Evolutionary conservation across 257 asterid genomes (phyloP).

Genomic region (Rehmannia glutinosa): DNA sequence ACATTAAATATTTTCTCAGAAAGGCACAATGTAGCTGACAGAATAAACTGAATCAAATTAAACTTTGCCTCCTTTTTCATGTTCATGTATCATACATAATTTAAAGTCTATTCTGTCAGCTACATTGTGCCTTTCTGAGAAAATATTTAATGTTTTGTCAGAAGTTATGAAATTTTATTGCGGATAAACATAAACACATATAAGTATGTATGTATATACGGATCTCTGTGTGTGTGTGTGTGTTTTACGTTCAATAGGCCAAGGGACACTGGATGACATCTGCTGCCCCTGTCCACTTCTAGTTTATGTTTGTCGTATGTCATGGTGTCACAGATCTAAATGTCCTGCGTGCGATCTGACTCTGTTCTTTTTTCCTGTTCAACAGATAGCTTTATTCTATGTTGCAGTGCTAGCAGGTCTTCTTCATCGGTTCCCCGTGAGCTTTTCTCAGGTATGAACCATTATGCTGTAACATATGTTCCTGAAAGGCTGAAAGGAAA

Average conservation of each 20-base stretch:
- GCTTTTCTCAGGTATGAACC: slow-evolving; percentile 80
- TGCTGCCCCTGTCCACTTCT: not conserved
- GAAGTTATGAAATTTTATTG: not conserved
- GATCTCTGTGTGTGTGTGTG: not conserved
- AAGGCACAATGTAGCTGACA: no score
- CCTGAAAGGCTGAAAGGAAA: slow-evolving; percentile 9
- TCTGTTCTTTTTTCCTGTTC: slow-evolving; percentile 19
- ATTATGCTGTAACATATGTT: not conserved
- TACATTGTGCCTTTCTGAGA: not conserved
- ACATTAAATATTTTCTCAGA: no score
- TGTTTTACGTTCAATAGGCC: not conserved
- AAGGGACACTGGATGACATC: not conserved
- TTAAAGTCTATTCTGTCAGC: not conserved
- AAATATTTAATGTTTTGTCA: not conserved
- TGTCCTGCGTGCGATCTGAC: not conserved
- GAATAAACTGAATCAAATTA: no score
- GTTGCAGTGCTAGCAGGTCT: slow-evolving; percentile 92
- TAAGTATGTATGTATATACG: not conserved
- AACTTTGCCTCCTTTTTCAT: no score
- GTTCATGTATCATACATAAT: not conserved
- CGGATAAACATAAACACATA: not conserved
- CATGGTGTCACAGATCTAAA: not conserved
- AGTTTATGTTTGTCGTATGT: slow-evolving; percentile 4
- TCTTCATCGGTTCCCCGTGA: slow-evolving; percentile 88
- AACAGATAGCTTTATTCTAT: slow-evolving; percentile 85